Conservation (phyloP, 2,329 filamentous ascomycete species). For the Claviceps quebecensis region DNA sequence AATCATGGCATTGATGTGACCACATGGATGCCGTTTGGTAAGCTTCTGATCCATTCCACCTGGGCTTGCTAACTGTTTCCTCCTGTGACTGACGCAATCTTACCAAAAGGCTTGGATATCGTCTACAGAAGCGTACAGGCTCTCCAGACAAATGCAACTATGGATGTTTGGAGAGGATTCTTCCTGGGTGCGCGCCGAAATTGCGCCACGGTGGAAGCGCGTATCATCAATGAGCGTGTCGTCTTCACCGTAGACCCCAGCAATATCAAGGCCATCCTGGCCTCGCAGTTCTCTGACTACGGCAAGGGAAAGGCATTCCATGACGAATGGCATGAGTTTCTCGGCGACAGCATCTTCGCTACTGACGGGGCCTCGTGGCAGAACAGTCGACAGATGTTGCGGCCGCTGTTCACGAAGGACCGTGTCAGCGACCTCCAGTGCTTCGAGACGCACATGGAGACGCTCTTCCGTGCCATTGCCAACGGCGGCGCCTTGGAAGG, state of each 20-base stretch:
- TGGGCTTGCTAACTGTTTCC: background rate
- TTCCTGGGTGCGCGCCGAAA: conserved; percentile 27
- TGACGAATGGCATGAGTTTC: conserved; percentile 27
- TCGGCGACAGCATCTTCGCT: conserved; percentile 53
- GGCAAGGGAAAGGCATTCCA: conserved; percentile 31
- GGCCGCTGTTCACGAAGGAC: conserved; percentile 77
- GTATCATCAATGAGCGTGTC: conserved; percentile 35
- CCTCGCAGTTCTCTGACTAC: conserved; percentile 42
- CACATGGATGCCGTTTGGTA: conserved; percentile 32
- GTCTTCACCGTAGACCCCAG: conserved; percentile 38
- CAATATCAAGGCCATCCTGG: conserved; percentile 43
- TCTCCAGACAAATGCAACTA: conserved; percentile 38
- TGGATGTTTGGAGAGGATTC: conserved; percentile 45
- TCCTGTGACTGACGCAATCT: background rate
- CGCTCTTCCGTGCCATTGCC: conserved; percentile 54
- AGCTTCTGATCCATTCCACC: conserved; percentile 6
- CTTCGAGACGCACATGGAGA: conserved; percentile 66
- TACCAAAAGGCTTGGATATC: conserved; percentile 43
- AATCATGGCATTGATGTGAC: conserved; percentile 24
- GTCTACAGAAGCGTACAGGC: conserved; percentile 41
- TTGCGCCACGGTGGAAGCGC: conserved; percentile 46
- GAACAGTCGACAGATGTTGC: conserved; percentile 62
- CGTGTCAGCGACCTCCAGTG: conserved; percentile 68
- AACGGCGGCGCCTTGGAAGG: conserved; percentile 43
- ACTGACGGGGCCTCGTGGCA: conserved; percentile 75